Percentiles rank a stretch among this genome's conserved stretches.
Evolutionary conservation across 2,329 filamentous ascomycete genomes (phyloP).

Genomic region (Venturia asperata): DNA sequence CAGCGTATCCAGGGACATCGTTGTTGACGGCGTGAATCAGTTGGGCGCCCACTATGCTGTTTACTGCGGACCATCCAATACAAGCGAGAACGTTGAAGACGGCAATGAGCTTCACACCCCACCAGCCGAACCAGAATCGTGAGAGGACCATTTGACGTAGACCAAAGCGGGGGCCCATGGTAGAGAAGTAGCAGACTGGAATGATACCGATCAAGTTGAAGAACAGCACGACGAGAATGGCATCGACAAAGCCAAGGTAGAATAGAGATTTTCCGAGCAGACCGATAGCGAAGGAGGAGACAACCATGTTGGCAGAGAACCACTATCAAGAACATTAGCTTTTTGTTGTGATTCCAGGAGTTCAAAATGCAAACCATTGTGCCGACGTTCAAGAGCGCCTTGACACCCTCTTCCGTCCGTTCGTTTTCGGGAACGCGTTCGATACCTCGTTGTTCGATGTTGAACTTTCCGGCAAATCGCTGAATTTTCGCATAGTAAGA

Average conservation of each 20-base stretch:
- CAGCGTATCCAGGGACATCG: slow-evolving; percentile 63
- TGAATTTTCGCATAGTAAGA: slow-evolving; percentile 53
- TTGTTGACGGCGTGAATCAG: slow-evolving; percentile 66
- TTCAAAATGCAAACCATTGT: slow-evolving; percentile 48
- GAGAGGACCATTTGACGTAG: slow-evolving; percentile 76
- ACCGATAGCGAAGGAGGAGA: slow-evolving; percentile 69
- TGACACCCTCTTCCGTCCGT: slow-evolving; percentile 52
- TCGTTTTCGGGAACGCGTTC: slow-evolving; percentile 67
- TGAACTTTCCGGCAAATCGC: slow-evolving; percentile 55
- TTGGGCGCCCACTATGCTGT: slow-evolving; percentile 73
- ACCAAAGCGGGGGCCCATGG: slow-evolving; percentile 66
- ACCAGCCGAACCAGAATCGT: slow-evolving; percentile 69
- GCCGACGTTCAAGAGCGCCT: slow-evolving; percentile 54
- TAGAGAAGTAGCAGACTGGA: slow-evolving; percentile 70
- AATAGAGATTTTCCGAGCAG: slow-evolving; percentile 64
- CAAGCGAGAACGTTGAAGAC: slow-evolving; percentile 64
- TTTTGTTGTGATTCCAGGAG: slow-evolving; percentile 8
- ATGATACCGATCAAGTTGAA: slow-evolving; percentile 67
- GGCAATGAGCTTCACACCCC: slow-evolving; percentile 42
- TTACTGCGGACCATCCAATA: slow-evolving; percentile 69
- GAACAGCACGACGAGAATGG: slow-evolving; percentile 64
- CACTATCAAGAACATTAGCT: slow-evolving; percentile 43
- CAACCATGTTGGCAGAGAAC: slow-evolving; percentile 72
- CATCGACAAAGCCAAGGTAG: slow-evolving; percentile 63
- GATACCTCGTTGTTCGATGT: slow-evolving; percentile 68